Conservation (phyloP, 179 eudicot species). For the Corrigiola litoralis region DNA sequence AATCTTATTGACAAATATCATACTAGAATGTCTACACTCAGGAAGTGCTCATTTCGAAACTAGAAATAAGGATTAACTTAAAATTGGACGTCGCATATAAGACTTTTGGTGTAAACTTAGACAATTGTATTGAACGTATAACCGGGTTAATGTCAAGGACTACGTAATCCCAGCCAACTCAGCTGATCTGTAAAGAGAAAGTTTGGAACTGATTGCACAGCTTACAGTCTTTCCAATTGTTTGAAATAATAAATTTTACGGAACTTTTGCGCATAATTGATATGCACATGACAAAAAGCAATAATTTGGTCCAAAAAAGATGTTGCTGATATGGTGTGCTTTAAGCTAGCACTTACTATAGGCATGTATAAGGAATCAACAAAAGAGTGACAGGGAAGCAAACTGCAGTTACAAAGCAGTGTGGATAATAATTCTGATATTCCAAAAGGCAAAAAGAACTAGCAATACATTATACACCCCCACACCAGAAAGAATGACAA, state of each 20-base stretch:
- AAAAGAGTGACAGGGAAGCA: slow-evolving; percentile 9
- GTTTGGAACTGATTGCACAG: neutral
- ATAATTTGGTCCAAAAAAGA: slow-evolving; percentile 15
- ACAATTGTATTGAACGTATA: neutral
- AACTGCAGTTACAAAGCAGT: neutral
- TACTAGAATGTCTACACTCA: too few relatives aligned
- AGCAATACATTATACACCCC: too few relatives aligned
- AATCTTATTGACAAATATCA: too few relatives aligned
- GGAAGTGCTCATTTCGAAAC: too few relatives aligned
- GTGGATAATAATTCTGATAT: neutral
- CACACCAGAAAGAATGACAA: neutral
- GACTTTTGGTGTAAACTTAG: neutral
- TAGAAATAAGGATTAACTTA: too few relatives aligned
- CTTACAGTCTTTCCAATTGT: slow-evolving; percentile 1
- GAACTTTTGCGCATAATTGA: neutral
- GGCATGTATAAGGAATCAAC: neutral
- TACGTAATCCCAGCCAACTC: neutral
- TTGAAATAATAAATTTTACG: slow-evolving; percentile 1
- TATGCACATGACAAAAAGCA: slow-evolving; percentile 17
- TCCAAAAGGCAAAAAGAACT: neutral
- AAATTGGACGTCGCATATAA: too few relatives aligned
- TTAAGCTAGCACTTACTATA: neutral
- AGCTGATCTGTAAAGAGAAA: neutral
- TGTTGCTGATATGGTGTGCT: slow-evolving; percentile 6
- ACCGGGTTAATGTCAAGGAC: neutral